Conservation (phyloP, 495 filamentous ascomycete species). For the Penicillium manginii region DNA sequence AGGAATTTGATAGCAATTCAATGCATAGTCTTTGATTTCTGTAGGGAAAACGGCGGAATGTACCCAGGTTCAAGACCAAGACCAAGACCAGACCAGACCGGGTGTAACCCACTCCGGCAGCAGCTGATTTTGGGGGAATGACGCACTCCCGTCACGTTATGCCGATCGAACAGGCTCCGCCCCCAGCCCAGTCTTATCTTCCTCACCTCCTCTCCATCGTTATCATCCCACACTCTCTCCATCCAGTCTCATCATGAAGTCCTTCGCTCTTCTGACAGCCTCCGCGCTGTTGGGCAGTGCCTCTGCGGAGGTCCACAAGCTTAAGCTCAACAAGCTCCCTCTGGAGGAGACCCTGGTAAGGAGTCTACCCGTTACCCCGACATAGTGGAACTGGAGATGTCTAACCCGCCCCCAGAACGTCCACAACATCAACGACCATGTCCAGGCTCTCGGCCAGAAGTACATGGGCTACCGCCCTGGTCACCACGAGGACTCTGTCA, state of each 20-base stretch:
- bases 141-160: slow-evolving; percentile 34
- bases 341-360: slow-evolving; percentile 89
- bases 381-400: slow-evolving; percentile 1
- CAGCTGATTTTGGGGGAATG: slow-evolving; percentile 28
- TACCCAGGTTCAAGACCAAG: background rate
- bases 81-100: no score
- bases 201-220: slow-evolving; percentile 22
- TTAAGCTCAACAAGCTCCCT: slow-evolving; percentile 96
- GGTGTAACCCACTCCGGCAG: slow-evolving; percentile 20
- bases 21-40: background rate
- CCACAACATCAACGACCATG: slow-evolving; percentile 79
- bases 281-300: slow-evolving; percentile 82
- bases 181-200: slow-evolving; percentile 29
- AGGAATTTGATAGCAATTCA: no score
- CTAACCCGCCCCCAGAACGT: slow-evolving; percentile 57
- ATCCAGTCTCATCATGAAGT: slow-evolving; percentile 70
- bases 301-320: slow-evolving; percentile 83
- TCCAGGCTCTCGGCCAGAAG: slow-evolving; percentile 73
- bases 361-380: slow-evolving; percentile 19
- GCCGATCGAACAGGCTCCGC: slow-evolving; percentile 29
- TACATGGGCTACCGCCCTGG: slow-evolving; percentile 87
- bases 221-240: slow-evolving; percentile 23
- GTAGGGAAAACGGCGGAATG: slow-evolving; percentile 12
- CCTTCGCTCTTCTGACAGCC: slow-evolving; percentile 70
- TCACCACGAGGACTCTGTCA: slow-evolving; percentile 73